A percentile compares a stretch with the other conserved stretches of the same genome.
Evolutionary conservation across 164 flowering plant genomes (phyloP).

Genomic region (Aristolochia contorta): DNA sequence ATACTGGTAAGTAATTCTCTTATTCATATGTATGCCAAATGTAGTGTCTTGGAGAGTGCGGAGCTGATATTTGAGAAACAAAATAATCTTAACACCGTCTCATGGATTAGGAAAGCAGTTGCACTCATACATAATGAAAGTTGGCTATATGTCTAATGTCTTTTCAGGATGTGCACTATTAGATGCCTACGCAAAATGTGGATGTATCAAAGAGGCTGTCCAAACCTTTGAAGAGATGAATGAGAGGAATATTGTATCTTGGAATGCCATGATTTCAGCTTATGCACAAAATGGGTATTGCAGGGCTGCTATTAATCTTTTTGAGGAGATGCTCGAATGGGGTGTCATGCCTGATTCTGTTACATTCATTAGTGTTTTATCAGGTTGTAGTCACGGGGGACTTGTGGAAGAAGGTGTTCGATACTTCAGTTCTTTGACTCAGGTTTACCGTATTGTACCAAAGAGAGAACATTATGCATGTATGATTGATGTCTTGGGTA

Average conservation of each 20-base stretch:
- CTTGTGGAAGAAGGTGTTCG: constrained; percentile 52
- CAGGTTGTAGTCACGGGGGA: constrained; percentile 71
- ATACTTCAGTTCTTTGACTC: constrained; percentile 44
- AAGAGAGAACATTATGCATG: constrained; percentile 59
- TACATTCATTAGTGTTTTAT: constrained; percentile 51
- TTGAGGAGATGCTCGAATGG: constrained; percentile 44
- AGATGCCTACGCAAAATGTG: constrained; percentile 79
- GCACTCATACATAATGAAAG: constrained; percentile 40
- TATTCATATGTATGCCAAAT: constrained; percentile 82
- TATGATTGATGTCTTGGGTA: constrained; percentile 53
- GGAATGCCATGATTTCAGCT: constrained; percentile 79
- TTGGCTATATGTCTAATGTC: constrained; percentile 57
- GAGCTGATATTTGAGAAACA: constrained; percentile 33
- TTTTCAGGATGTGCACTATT: constrained; percentile 62
- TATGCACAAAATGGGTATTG: constrained; percentile 71
- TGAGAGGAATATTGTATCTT: constrained; percentile 48
- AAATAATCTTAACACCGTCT: constrained; percentile 31
- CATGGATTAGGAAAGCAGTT: constrained; percentile 67
- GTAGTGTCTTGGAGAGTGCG: constrained; percentile 48
- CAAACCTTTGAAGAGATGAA: constrained; percentile 58
- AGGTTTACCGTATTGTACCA: constrained; percentile 29
- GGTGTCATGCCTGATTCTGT: constrained; percentile 64
- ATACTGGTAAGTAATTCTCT: constrained; percentile 53
- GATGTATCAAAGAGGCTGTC: constrained; percentile 49
- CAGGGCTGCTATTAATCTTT: constrained; percentile 35